Evolutionary conservation across 345 rosid genomes (phyloP).

Genomic region (Dipteronia dyeriana): DNA sequence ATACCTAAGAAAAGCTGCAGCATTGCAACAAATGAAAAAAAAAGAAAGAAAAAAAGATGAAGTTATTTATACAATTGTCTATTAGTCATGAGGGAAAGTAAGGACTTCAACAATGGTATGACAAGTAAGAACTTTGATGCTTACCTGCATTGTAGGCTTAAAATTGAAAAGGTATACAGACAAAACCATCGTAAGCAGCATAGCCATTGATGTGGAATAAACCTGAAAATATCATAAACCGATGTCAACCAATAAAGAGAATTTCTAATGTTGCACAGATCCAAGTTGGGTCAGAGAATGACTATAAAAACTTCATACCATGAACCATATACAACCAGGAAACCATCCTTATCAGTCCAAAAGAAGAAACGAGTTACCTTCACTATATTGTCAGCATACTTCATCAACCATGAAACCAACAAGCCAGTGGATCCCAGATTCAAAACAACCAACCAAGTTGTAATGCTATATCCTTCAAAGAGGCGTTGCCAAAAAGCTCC

Average conservation of each 20-base stretch:
- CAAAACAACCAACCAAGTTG: constrained; percentile 83
- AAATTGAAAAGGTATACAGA: constrained; percentile 69
- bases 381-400: constrained; percentile 89
- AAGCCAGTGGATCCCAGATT: constrained; percentile 84
- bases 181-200: constrained; percentile 78
- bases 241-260: background rate
- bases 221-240: constrained; percentile 44
- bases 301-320: background rate
- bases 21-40: constrained; percentile 6
- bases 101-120: background rate
- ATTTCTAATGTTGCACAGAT: background rate
- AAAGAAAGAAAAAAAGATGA: background rate
- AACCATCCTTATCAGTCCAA: background rate
- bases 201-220: constrained; percentile 87
- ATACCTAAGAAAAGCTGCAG: constrained; percentile 97
- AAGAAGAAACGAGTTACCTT: constrained; percentile 52
- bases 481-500: constrained; percentile 96
- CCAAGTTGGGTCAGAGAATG: background rate
- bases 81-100: background rate
- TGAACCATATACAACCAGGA: background rate
- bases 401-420: constrained; percentile 89
- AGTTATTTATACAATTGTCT: background rate
- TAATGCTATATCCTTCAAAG: constrained; percentile 70
- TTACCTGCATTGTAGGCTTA: constrained; percentile 76
- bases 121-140: background rate